Evolutionary conservation across 176 grass and related monocot genomes (phyloP), one percentile per base, ranked within the genome.

Genomic region (Lolium rigidum): DNA sequence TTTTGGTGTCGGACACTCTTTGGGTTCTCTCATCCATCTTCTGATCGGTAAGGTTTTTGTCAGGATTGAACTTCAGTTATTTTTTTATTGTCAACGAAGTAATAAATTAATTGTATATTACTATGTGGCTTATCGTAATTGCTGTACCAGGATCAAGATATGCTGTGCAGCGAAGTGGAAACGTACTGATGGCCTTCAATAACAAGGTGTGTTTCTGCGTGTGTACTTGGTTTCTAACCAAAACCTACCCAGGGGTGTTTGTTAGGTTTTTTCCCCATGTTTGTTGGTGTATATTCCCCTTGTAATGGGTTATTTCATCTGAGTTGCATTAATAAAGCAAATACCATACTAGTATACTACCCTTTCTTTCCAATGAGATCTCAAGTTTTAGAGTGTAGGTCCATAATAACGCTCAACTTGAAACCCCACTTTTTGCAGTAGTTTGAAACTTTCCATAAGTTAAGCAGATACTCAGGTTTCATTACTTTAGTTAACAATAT

Each of bases 181-280:
- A 99, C 88, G 80, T 94, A 74, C 46, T 99, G 70, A 94, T 99
- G 94, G 54, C 94, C 83, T 99, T 99, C 76, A 99, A 99, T 84
- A 99, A 99, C 61, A 99, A 96, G 92, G 97, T 96, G 82, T 87
- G 24, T 15, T 28, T 74, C 63, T 85, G 15, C 6, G 1, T 9
- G 7, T 73, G 2, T 85, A 37, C 31, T 63, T 28, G 25, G 60
- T 63, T 26, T 65, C 6, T 31, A 0, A 66, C 6, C 13, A 35
- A 35, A 37, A 35, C 14, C 6, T 8, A 9, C 26, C 63, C 14
- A 66, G 5, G 63, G 31, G 26, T 64, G 22, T 64, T 64, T 28
- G 22, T 26, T 64, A 64, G 63, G 63, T 15, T 17, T 35, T 28
- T 31, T 66, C 13, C 63, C 28, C 7, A 6, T 66, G 63, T 35